A percentile compares a stretch with the other conserved stretches of the same genome.
Evolutionary conservation across 2,329 filamentous ascomycete genomes (phyloP).

Genomic region (Torrubiellomyces zombiae): DNA sequence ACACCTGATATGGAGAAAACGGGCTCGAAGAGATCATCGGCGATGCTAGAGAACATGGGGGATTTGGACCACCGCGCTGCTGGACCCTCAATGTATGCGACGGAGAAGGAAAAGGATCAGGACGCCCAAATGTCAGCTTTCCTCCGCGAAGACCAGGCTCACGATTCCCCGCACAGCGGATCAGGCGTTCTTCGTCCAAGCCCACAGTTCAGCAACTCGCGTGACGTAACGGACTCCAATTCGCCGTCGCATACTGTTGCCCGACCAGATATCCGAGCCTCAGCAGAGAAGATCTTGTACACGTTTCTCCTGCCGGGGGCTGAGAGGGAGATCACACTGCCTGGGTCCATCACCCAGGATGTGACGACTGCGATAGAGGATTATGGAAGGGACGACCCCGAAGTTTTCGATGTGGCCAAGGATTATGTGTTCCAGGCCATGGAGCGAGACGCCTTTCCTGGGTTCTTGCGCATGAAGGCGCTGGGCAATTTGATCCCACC

Average conservation of each 20-base stretch:
- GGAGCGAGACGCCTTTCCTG: slow-evolving; percentile 97
- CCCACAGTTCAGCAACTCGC: slow-evolving; percentile 42
- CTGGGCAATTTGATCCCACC: slow-evolving; percentile 89
- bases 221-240: slow-evolving; percentile 55
- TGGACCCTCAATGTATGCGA: slow-evolving; percentile 44
- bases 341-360: slow-evolving; percentile 68
- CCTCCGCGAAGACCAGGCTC: slow-evolving; percentile 48
- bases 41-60: slow-evolving; percentile 55
- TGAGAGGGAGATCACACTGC: slow-evolving; percentile 88
- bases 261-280: slow-evolving; percentile 80
- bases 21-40: slow-evolving; percentile 70
- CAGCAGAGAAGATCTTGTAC: slow-evolving; percentile 97
- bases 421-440: slow-evolving; percentile 99
- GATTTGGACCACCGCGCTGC: slow-evolving; percentile 46
- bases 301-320: slow-evolving; percentile 90
- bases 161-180: slow-evolving; percentile 40
- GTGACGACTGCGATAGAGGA: slow-evolving; percentile 83
- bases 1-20: slow-evolving; percentile 79
- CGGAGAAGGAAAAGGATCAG: slow-evolving; percentile 58
- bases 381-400: slow-evolving; percentile 81
- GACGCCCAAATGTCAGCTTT: slow-evolving; percentile 88
- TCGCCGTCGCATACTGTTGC: slow-evolving; percentile 72
- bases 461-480: slow-evolving; percentile 87
- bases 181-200: slow-evolving; percentile 28
- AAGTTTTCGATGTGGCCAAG: slow-evolving; percentile 93